Evolutionary conservation across 257 asterid species (phyloP).

Genomic region (Solanum sejunctum): DNA sequence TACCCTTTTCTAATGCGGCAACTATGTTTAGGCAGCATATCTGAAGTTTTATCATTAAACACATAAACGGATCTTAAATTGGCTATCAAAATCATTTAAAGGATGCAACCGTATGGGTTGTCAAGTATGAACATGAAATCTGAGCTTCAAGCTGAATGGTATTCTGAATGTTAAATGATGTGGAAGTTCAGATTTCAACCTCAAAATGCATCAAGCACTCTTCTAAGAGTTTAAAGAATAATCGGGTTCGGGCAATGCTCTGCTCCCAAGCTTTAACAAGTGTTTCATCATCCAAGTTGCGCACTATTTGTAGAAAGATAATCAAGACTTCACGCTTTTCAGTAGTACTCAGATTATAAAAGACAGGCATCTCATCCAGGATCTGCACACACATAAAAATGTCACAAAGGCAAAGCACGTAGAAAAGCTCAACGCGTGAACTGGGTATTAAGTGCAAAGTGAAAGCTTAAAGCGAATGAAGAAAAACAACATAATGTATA

Average conservation of each 20-base stretch:
- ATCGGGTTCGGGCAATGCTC: constrained; percentile 98
- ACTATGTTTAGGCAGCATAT: background rate
- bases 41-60: background rate
- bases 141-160: background rate
- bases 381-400: constrained; percentile 42
- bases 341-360: constrained; percentile 80
- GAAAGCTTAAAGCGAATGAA: background rate
- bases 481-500: background rate
- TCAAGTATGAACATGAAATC: background rate
- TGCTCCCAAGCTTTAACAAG: constrained; percentile 99
- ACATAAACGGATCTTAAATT: background rate
- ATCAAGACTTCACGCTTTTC: constrained; percentile 93
- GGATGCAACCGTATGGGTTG: background rate
- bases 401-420: background rate
- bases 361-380: constrained; percentile 98
- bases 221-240: constrained; percentile 94
- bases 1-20: background rate
- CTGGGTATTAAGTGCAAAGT: background rate
- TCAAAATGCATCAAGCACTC: constrained; percentile 88
- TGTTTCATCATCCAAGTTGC: constrained; percentile 90
- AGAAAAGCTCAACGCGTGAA: background rate
- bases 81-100: background rate
- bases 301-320: constrained; percentile 69
- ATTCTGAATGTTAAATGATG: background rate
- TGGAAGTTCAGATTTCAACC: constrained; percentile 28